Conservation (phyloP, 2,329 filamentous ascomycete species). For the Neofusicoccum cordaticola region DNA sequence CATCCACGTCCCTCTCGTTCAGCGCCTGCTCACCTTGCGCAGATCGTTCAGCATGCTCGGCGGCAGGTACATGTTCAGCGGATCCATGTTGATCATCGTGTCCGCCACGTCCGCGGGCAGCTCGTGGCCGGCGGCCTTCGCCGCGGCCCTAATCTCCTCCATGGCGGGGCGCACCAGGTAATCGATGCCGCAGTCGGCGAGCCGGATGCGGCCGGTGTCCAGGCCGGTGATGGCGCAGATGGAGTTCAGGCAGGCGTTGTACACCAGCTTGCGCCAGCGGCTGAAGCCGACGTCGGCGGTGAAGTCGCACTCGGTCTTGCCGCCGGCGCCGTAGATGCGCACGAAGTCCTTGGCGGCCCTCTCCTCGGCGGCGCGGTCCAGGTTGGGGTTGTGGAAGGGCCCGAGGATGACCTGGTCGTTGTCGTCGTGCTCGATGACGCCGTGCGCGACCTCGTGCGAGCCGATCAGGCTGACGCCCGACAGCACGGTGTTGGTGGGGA, state of each 20-base stretch:
- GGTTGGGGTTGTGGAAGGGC: constrained; percentile 43
- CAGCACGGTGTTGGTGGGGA: constrained; percentile 53
- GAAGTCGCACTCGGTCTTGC: constrained; percentile 44
- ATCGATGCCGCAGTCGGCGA: constrained; percentile 45
- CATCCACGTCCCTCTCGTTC: neutral
- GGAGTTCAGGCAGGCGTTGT: constrained; percentile 53
- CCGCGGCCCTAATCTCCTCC: constrained; percentile 49
- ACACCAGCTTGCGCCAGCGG: constrained; percentile 54
- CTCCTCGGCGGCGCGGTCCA: constrained; percentile 25
- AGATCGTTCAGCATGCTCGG: constrained; percentile 57
- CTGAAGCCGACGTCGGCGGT: constrained; percentile 43
- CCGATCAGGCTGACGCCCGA: constrained; percentile 55
- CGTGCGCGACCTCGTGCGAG: constrained; percentile 47
- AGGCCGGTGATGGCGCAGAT: constrained; percentile 52
- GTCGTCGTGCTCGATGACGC: constrained; percentile 53
- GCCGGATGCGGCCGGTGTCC: constrained; percentile 51
- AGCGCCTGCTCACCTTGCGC: constrained; percentile 39
- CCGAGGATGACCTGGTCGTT: constrained; percentile 52
- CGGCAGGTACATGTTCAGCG: constrained; percentile 47
- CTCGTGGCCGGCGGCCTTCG: constrained; percentile 42
- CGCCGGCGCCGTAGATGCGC: constrained; percentile 46
- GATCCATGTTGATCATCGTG: constrained; percentile 49
- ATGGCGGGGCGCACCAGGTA: constrained; percentile 54
- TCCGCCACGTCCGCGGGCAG: constrained; percentile 46
- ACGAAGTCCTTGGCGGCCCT: constrained; percentile 45